Evolutionary conservation across 108 stramenopile genomes (phyloP), one percentile per base, ranked within the genome.

Genomic region (Cyclotella atomus): DNA sequence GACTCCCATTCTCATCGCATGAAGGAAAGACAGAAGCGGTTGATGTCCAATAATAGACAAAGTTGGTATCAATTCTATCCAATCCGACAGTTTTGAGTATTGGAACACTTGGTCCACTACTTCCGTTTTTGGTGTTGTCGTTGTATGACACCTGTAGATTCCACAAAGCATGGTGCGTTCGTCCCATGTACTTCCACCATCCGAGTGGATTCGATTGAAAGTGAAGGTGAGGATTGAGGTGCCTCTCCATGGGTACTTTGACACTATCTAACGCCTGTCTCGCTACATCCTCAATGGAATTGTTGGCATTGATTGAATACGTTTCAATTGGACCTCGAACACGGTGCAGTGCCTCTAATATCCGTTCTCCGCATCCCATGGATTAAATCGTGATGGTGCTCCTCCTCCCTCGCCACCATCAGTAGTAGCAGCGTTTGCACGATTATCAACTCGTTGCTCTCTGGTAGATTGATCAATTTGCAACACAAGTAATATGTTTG

Each of bases 351-450:
- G 65, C 55, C 17, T 50, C 21, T 60, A 83, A 36, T 23, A 77
- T 83, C 24, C 76, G 70, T n/a, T 29, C 17, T 25, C 71, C 76
- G 0, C 72, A 52, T 83, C 82, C 76, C 82, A 78, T 9, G 82
- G 82, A 77, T 83, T 83, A 50, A 68, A 83, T n/a, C 38, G 2
- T 14, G 44, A 57, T 41, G 38, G 9, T 45, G 50, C 49, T 32
- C 41, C 61, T 19, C 20, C 23, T 23, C 55, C 63, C 38, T 9
- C n/a, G n/a, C n/a, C n/a, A n/a, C n/a, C n/a, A n/a, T n/a, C n/a
- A n/a, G n/a, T n/a, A n/a, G n/a, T n/a, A n/a, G n/a, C n/a, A 17
- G n/a, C 41, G 21, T 23, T 20, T 50, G 67, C 63, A 19, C 82
- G 82, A 27, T 41, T 12, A 2, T 73, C 25, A 0, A 83, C 77